Base-by-base conservation (phyloP, 306 rosid genomes). In the Arachis hypogaea region DNA sequence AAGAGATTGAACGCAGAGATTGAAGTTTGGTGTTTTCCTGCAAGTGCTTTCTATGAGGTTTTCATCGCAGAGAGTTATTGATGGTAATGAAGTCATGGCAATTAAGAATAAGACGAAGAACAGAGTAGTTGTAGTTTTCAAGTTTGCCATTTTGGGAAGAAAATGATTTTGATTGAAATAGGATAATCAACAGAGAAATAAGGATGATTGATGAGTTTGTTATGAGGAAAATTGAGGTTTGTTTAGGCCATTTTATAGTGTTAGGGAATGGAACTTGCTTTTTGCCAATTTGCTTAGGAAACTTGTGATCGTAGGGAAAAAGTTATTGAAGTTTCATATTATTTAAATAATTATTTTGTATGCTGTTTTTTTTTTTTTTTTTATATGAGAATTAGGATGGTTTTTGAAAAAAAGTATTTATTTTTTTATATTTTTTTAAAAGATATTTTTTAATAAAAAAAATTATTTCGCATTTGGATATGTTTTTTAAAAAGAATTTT, bases 21-120 rank as follows among this genome's bases (percentile, higher is more conserved):
- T 45, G 70, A 69, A 72, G 52, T 75, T 64, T 9, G 91, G 96
- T 9, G 93, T 90, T 10, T 66, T 43, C 70, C 44, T 77, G 80
- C 93, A 86, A 7, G 87, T 83, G 66, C 47, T 69, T 7, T 77
- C 69, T 7, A 88, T 84, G 11, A 81, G 70, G 5, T 54, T 69
- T 45, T 57, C 78, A 59, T 82, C 41, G 75, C 82, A 11, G 12
- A 78, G 77, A 52, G 6, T 49, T 64, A 4, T 33, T 33, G 3
- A 2, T 59, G 77, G 78, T 16, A 63, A 49, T 59, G 78, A 69
- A 9, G 44, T 42, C 69, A 62, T 11, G 9, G 41, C 3, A 11
- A 83, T 33, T 33, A 33, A 11, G 71, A 0, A 52, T 68, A 0
- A 52, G 43, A 80, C 62, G 43, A 80, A 66, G n/a, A 10, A 45